Base-by-base conservation (phyloP, 2,329 filamentous ascomycete genomes). In the Neonectria faginata region DNA sequence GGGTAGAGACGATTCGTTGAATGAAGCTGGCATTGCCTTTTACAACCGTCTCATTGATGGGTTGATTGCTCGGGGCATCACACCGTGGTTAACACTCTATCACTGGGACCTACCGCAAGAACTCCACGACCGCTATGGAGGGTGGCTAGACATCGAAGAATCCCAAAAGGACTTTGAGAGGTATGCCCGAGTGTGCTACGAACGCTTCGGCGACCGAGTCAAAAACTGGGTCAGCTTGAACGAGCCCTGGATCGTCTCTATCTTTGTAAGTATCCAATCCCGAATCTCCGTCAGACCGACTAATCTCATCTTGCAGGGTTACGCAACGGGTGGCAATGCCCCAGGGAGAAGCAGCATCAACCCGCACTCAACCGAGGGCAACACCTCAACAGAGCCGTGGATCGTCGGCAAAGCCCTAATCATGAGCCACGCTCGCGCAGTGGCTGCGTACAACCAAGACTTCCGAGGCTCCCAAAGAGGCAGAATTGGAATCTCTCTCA, bases 1-100 rank as follows among this genome's bases (percentile, higher is more conserved):
- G 11, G 88, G 88, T 11, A 82, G 88, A 42, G 80, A 88, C 50
- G 88, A 91, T 68, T 84, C 88, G 1, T 70, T 91, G 70, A 91
- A 90, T 73, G 82, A 89, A 70, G 82, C 85, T 52, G 89, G 88
- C 1, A 72, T 91, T 11, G 79, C 83, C 29, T 86, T 88, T 73
- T 91, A 91, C 75, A 79, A 85, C 70, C 81, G 84, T 42, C 81
- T 91, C 36, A 85, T 90, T 25, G 86, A 91, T 65, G 84, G 86
- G 56, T 80, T 91, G 14, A 73, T 84, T 18, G 83, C 79, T 3
- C 83, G 85, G 11, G 86, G 84, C 22, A 89, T 91, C 65, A 83
- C 82, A 33, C 88, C 89, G 0, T 83, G 89, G 74, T 80, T 89
- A 42, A 91, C 89, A 0, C 79, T 91, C 1, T 90, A 86, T 71